A percentile compares a stretch with the other conserved stretches of the same genome.
Evolutionary conservation across 2,329 filamentous ascomycete species (phyloP).

Genomic region (Sclerotinia nivalis): DNA sequence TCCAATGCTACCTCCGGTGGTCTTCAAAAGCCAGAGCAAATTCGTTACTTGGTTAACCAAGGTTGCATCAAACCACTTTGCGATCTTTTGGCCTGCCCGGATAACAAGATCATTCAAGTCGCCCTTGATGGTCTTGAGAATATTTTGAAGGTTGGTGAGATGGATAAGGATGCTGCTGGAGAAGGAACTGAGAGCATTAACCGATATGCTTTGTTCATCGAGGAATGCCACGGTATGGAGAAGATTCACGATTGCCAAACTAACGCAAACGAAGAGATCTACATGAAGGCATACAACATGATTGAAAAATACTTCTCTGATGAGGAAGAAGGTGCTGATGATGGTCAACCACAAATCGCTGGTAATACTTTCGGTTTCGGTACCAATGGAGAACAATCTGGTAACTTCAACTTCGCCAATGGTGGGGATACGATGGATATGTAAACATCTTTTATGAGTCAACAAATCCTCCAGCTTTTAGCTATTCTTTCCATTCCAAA

Average conservation of each 20-base stretch:
- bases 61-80: constrained; percentile 98
- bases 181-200: constrained; percentile 80
- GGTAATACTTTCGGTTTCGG: constrained; percentile 82
- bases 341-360: constrained; percentile 61
- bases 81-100: constrained; percentile 90
- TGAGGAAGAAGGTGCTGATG: constrained; percentile 82
- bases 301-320: constrained; percentile 99
- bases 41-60: constrained; percentile 87
- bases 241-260: constrained; percentile 99
- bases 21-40: constrained; percentile 98
- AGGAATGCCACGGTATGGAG: constrained; percentile 98
- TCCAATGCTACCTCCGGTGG: constrained; percentile 97
- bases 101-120: constrained; percentile 99
- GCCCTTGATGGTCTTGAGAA: constrained; percentile 97
- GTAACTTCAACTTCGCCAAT: constrained; percentile 93
- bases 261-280: constrained; percentile 99
- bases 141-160: constrained; percentile 98
- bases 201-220: constrained; percentile 95
- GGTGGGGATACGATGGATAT: constrained; percentile 74
- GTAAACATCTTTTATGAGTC: constrained; percentile 48
- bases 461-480: constrained; percentile 28
- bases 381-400: constrained; percentile 69
- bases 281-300: constrained; percentile 99
- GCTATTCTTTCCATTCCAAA: constrained; percentile 26
- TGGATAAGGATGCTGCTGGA: constrained; percentile 89